Conservation (phyloP, 129 eudicot genomes). For the Erigeron canadensis region DNA sequence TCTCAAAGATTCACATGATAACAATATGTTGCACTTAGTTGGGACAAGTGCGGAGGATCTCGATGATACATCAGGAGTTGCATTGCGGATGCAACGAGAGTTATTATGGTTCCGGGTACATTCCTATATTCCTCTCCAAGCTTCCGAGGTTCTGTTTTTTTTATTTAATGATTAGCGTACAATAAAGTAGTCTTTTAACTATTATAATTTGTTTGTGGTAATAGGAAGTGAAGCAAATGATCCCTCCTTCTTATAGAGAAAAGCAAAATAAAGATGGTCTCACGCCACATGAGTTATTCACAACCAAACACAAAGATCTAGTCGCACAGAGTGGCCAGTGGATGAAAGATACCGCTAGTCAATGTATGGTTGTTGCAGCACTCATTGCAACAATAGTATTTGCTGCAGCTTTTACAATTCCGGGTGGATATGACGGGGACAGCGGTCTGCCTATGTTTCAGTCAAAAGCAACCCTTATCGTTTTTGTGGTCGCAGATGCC, state of each 20-base stretch:
- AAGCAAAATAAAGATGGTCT: slow-evolving; percentile 24
- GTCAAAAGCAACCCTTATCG: too few relatives aligned
- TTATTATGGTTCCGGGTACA: slow-evolving; percentile 47
- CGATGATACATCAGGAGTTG: slow-evolving; percentile 30
- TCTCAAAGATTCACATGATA: slow-evolving; percentile 24
- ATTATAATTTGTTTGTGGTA: background rate
- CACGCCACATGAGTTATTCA: slow-evolving; percentile 39
- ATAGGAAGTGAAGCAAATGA: slow-evolving; percentile 39
- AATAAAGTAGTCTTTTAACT: background rate
- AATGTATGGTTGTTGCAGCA: slow-evolving; percentile 41
- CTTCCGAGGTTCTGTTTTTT: background rate
- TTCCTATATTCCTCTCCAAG: background rate
- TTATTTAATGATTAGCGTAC: background rate
- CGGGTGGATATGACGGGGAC: slow-evolving; percentile 24
- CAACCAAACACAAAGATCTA: slow-evolving; percentile 37
- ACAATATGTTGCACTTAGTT: slow-evolving; percentile 48
- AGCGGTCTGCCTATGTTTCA: slow-evolving; percentile 16
- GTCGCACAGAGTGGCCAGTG: slow-evolving; percentile 39
- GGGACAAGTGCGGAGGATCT: slow-evolving; percentile 30
- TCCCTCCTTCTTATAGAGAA: slow-evolving; percentile 28
- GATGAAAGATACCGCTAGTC: slow-evolving; percentile 43
- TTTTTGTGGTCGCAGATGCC: too few relatives aligned
- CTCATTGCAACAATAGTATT: slow-evolving; percentile 42
- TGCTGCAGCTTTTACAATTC: slow-evolving; percentile 38
- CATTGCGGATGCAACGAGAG: slow-evolving; percentile 50